Evolutionary conservation across 805 yeast genomes (phyloP).

Genomic region (Sugiyamaella smithiae): DNA sequence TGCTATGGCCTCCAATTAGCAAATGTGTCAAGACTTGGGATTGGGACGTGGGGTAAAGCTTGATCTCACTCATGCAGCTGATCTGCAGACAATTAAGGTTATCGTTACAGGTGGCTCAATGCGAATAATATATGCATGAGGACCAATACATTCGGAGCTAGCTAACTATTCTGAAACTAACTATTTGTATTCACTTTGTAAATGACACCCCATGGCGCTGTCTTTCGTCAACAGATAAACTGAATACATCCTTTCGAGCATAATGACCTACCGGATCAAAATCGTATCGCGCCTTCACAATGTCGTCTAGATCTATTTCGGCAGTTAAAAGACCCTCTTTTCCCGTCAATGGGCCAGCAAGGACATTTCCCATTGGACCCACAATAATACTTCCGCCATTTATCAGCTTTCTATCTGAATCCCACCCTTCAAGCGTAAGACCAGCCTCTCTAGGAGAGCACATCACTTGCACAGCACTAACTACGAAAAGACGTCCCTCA

Average conservation of each 20-base stretch:
- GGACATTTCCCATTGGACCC: constrained; percentile 43
- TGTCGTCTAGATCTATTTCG: constrained; percentile 40
- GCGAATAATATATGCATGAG: too few species aligned
- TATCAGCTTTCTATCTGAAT: constrained; percentile 35
- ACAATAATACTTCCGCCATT: constrained; percentile 43
- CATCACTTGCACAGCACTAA: constrained; percentile 43
- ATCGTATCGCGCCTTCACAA: constrained; percentile 42
- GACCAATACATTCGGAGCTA: too few species aligned
- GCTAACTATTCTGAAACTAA: too few species aligned
- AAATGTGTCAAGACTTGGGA: too few species aligned
- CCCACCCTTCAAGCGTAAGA: constrained; percentile 28
- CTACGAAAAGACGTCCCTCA: constrained; percentile 42
- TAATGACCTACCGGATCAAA: constrained; percentile 46
- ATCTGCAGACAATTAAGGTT: too few species aligned
- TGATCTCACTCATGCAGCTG: too few species aligned
- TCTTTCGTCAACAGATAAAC: constrained; percentile 41
- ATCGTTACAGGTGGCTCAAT: too few species aligned
- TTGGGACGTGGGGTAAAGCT: too few species aligned
- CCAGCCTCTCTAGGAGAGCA: constrained; percentile 28
- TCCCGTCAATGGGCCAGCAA: constrained; percentile 44
- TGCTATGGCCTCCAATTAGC: too few species aligned
- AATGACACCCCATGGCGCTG: not conserved
- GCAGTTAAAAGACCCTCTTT: constrained; percentile 42
- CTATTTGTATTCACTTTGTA: too few species aligned
- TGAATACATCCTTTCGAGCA: constrained; percentile 44